These are phyloP conservation scores for Selaginella moellendorffii DNA, from an alignment of 75 land plant genomes.

Conservation along the genomic window DNA sequence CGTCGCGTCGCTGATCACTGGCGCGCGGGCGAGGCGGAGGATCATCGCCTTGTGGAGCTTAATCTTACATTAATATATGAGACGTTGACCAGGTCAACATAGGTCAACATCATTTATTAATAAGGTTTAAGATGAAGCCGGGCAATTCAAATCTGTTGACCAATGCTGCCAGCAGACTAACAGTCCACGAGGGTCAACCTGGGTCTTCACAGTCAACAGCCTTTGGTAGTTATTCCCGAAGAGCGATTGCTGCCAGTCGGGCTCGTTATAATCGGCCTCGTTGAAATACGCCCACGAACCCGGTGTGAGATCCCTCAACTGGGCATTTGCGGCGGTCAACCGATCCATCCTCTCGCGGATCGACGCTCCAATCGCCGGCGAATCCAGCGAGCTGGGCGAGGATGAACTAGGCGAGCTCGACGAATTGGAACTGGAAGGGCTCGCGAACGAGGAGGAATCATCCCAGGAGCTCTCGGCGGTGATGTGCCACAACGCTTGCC, in stretches of 20 bases:
- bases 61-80: too few species aligned
- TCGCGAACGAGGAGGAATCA: too few species aligned
- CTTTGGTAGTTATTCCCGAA: slow-evolving; percentile 17
- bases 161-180: slow-evolving; percentile 14
- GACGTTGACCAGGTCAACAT: too few species aligned
- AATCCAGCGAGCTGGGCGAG: too few species aligned
- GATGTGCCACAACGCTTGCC: not conserved
- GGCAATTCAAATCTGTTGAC: not conserved
- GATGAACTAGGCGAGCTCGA: too few species aligned
- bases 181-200: slow-evolving; percentile 17
- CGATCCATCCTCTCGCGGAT: not conserved
- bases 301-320: slow-evolving; percentile 11
- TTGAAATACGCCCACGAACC: slow-evolving; percentile 23
- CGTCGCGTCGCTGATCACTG: too few species aligned
- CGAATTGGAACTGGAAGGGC: too few species aligned
- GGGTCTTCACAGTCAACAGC: slow-evolving; percentile 11
- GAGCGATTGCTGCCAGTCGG: slow-evolving; percentile 15
- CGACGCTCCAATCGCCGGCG: not conserved
- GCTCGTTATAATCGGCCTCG: slow-evolving; percentile 22
- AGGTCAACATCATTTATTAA: too few species aligned
- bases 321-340: not conserved
- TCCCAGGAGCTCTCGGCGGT: not conserved
- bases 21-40: too few species aligned
- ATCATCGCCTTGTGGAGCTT: too few species aligned
- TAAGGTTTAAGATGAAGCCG: not conserved